Conservation (phyloP, 169 alveolate species). For the Cyclospora cayetanensis region DNA sequence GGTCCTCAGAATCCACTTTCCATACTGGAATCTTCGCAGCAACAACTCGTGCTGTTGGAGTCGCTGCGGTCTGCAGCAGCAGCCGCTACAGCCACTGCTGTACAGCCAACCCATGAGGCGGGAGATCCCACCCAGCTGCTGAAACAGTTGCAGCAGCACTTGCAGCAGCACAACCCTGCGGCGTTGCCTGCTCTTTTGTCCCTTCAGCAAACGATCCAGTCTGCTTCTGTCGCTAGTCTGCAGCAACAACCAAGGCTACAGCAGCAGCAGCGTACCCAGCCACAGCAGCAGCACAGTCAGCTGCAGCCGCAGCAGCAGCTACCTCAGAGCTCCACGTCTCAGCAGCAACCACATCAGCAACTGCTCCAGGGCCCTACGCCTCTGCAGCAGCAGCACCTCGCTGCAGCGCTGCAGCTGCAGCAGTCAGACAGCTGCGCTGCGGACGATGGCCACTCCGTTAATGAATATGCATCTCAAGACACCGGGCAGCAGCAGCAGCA, state of each 20-base stretch:
- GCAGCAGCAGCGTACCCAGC: constrained; percentile 22
- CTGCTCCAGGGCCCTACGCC: neutral
- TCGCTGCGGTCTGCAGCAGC: constrained; percentile 62
- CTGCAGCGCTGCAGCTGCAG: constrained; percentile 32
- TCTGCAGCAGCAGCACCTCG: neutral
- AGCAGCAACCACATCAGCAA: constrained; percentile 37
- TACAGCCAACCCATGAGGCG: neutral
- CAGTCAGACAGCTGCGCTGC: neutral
- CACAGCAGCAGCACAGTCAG: neutral
- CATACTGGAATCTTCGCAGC: constrained; percentile 21
- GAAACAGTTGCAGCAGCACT: constrained; percentile 57
- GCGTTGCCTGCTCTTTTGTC: constrained; percentile 30
- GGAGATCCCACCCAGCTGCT: constrained; percentile 41
- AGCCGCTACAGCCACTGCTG: neutral
- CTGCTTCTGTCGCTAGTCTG: neutral
- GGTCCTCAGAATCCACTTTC: neutral
- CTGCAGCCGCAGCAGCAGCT: constrained; percentile 28
- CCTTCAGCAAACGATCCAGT: constrained; percentile 36
- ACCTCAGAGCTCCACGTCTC: neutral
- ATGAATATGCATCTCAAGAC: neutral
- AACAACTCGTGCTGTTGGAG: constrained; percentile 43
- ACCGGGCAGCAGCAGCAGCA: neutral
- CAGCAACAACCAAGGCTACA: too few relatives aligned
- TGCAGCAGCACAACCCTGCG: constrained; percentile 40
- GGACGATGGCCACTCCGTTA: neutral